Evolutionary conservation across 176 grass and related monocot genomes (phyloP).

Genomic region (Hordeum vulgare): MorexV3_pseudomolecules_assembly NC_058521.1:568471956-568472455

Average conservation of each 20-base stretch:
- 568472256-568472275: conserved; percentile 71
- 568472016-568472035: neutral
- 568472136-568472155: neutral
- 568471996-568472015: conserved; percentile 12
- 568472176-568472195: neutral
- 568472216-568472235: conserved; percentile 51
- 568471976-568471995: neutral
- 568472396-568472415: no score
- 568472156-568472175: neutral
- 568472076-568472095: neutral
- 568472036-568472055: neutral
- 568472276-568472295: conserved; percentile 71
- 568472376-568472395: neutral
- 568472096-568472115: neutral
- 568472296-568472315: conserved; percentile 68
- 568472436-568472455: no score
- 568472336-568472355: conserved; percentile 80
- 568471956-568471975: neutral
- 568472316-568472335: conserved; percentile 67
- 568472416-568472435: no score
- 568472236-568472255: conserved; percentile 60
- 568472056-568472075: neutral
- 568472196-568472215: neutral
- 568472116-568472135: neutral
- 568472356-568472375: conserved; percentile 35